Base-by-base conservation (phyloP, 495 filamentous ascomycete genomes). In the Penicillium egyptiacum region DNA sequence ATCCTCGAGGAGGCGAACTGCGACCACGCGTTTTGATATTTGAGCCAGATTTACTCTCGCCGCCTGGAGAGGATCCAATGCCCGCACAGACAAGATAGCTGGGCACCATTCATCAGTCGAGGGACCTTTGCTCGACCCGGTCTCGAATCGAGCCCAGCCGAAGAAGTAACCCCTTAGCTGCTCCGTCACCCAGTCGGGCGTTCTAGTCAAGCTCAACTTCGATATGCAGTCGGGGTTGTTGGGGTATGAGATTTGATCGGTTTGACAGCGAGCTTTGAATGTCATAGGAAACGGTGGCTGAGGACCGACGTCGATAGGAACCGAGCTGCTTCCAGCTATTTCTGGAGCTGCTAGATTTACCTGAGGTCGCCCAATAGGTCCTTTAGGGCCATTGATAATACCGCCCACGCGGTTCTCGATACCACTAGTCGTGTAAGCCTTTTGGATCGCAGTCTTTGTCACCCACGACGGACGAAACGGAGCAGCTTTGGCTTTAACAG, bases 111-210 rank as follows among this genome's bases (percentile, higher is more conserved):
- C 54, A 1, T 60, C 41, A 0, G 39, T 33, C 6, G 58, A 20
- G 4, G 50, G 35, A 2, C 63, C 65, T 17, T 68, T 54, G 5
- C 56, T 52, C 40, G 63, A 65, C 0, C 35, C 64, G 2, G 60
- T 25, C 4, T 65, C 47, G 7, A 84, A 49, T 26, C 77, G 69
- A 4, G 77, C 76, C 84, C 86, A 89, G 30, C 81, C 85, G 57
- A 87, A 85, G 59, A 85, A 88, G 42, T 85, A 74, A 0, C 86
- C 86, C 25, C 72, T 71, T 5, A 88, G 67, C 20, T 78, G 76
- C 45, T 79, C 70, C 4, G 67, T 52, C 19, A 85, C 66, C 28
- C 79, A 73, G 6, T 77, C 76, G 4, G 75, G 60, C 0, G 83
- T 66, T 42, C 66, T 74, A 10, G 54, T 48, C 3, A 87, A 64